A percentile compares a stretch with the other conserved stretches of the same genome.
phyloP scores from a whole-genome alignment of 148 eudicot genomes.

The Nepenthes gracilis region DNA sequence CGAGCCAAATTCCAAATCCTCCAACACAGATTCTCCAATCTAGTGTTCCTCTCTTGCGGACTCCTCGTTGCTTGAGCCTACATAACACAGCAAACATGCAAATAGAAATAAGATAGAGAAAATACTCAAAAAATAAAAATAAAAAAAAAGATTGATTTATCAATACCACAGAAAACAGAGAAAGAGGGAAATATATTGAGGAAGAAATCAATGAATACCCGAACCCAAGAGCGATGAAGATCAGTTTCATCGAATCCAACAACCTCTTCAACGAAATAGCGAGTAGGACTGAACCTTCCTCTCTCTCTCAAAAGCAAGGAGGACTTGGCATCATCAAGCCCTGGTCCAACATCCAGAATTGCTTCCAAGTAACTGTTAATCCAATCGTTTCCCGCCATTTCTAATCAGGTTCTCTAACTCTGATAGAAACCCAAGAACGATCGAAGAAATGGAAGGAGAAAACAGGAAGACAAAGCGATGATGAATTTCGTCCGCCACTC shows the following conservation, averaged over 20 bases:
- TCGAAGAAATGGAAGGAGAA: too few species aligned
- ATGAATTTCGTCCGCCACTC: too few species aligned
- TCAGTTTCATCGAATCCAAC: conserved; percentile 93
- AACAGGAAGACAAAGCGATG: too few species aligned
- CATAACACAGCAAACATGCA: not conserved
- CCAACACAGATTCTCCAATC: conserved; percentile 99
- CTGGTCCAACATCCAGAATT: conserved; percentile 86
- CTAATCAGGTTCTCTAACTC: too few species aligned
- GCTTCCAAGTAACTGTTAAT: conserved; percentile 96
- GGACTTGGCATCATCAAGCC: conserved; percentile 64
- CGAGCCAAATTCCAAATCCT: conserved; percentile 99
- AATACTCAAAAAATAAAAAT: not conserved
- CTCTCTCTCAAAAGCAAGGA: conserved; percentile 72
- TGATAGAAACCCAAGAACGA: too few species aligned
- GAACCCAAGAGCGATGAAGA: conserved; percentile 90
- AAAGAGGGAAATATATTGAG: not conserved
- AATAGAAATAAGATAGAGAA: not conserved
- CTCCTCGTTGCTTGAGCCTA: conserved; percentile 96
- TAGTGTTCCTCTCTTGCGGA: conserved; percentile 94
- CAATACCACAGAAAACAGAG: not conserved
- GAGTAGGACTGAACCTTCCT: conserved; percentile 85
- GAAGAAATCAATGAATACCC: conserved; percentile 14
- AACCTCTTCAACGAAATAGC: conserved; percentile 86
- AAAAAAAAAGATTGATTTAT: not conserved
- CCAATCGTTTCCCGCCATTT: conserved; percentile 99